Percentiles rank a stretch among this genome's conserved stretches.
phyloP scores from a whole-genome alignment of 306 rosid species.

The Gynostemma pentaphyllum region DNA sequence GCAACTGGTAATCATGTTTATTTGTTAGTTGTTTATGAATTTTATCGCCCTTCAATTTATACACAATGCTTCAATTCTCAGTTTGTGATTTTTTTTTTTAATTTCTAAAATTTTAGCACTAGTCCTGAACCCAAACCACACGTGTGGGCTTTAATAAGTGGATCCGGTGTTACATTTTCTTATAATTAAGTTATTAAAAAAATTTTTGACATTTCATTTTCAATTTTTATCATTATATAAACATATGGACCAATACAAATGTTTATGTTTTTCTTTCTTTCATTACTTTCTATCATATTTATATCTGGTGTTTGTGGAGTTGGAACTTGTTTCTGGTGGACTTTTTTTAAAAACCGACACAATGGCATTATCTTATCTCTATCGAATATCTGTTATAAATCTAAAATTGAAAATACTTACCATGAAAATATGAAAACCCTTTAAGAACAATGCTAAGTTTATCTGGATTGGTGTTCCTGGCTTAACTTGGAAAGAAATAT shows the following conservation, averaged over 20 bases:
- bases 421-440: background rate
- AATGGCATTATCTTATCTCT: background rate
- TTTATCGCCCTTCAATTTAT: background rate
- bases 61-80: background rate
- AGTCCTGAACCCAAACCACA: background rate
- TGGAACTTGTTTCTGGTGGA: background rate
- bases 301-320: background rate
- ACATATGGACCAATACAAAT: background rate
- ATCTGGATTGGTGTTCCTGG: background rate
- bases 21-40: background rate
- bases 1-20: conserved; percentile 35
- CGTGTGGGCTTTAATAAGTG: background rate
- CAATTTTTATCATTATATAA: background rate
- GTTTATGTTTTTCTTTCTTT: background rate
- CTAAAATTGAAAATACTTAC: background rate
- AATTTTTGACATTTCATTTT: background rate
- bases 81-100: background rate
- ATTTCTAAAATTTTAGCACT: background rate
- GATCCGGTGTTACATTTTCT: background rate
- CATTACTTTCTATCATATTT: background rate
- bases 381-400: too few species aligned
- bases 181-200: background rate
- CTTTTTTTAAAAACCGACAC: background rate
- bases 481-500: background rate
- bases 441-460: background rate